Base-by-base conservation (phyloP, 331 rosid species). In the Arachis monticola region DNA sequence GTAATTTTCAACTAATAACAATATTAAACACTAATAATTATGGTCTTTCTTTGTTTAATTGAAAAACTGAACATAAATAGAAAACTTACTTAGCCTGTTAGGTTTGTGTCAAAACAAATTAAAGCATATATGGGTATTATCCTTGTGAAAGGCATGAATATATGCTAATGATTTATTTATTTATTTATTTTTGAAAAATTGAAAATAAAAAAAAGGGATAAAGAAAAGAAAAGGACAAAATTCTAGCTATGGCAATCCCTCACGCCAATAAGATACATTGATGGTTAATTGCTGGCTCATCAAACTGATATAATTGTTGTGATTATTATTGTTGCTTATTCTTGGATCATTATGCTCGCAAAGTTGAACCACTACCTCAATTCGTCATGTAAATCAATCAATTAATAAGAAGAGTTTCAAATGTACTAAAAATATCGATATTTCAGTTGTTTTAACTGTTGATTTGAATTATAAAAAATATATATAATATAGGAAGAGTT, bases 201-300 rank as follows among this genome's bases (percentile, higher is more conserved):
- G 40, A 4, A 2, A 17, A 4, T 3, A 35, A 35, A 35, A 35
- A 35, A 35, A 3, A 2, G 27, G 11, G 22, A 17, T 17, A 48
- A 51, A 61, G 13, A 51, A 52, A 30, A 51, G 61, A 32, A 51
- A 52, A 30, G 8, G 32, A 12, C 46, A 69, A 48, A 5, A 47
- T 10, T 2, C 2, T 32, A 7, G 38, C 8, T 61, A 4, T 4
- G 31, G 11, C 31, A 51, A 69, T 32, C 62, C 73, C 50, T 51
- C 48, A 69, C 32, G 48, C 50, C 73, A 69, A 69, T 69, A 5
- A 12, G 31, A 51, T 51, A 7, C 1, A 6, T 50, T 67, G 60
- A 30, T 11, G 65, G n/a, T 7, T 57, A 57, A 22, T 57, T 57
- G 38, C 12, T 9, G 61, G 61, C 61, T 17, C 27, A 27, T 59